A percentile compares a stretch with the other conserved stretches of the same genome.
phyloP scores from a whole-genome alignment of 768 basidiomycete species.

The Phylloporus scabripes region DNA sequence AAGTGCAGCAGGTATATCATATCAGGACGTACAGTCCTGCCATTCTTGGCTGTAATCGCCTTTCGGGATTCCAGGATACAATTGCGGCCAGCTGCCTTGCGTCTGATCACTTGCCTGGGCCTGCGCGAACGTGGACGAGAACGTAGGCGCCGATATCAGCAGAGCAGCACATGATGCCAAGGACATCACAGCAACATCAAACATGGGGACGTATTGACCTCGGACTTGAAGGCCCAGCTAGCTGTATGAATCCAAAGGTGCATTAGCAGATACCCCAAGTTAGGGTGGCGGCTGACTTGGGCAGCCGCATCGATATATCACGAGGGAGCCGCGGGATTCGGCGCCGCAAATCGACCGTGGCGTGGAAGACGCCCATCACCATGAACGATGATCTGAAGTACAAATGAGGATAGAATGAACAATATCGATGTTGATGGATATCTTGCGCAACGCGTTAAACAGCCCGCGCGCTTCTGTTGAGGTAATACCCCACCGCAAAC shows the following conservation, averaged over 20 bases:
- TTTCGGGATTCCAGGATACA: slow-evolving; percentile 38
- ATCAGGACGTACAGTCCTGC: slow-evolving; percentile 48
- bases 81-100: slow-evolving; percentile 30
- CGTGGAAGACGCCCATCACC: not conserved
- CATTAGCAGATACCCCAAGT: not conserved
- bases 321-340: not conserved
- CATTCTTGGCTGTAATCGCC: slow-evolving; percentile 52
- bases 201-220: not conserved
- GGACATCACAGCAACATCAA: not conserved
- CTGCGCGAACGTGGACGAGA: not conserved
- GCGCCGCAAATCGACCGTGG: not conserved
- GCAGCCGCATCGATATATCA: not conserved
- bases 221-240: not conserved
- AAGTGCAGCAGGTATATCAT: not conserved
- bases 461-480: not conserved
- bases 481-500: not conserved
- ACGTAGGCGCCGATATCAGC: not conserved
- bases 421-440: not conserved
- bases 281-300: not conserved
- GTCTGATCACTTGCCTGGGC: not conserved
- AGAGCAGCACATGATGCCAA: not conserved
- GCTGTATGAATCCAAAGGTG: not conserved
- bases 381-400: not conserved
- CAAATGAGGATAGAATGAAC: not conserved
- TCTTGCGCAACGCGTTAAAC: not conserved